phyloP scores from a whole-genome alignment of 345 rosid species.

The Citrus unshiu region DNA sequence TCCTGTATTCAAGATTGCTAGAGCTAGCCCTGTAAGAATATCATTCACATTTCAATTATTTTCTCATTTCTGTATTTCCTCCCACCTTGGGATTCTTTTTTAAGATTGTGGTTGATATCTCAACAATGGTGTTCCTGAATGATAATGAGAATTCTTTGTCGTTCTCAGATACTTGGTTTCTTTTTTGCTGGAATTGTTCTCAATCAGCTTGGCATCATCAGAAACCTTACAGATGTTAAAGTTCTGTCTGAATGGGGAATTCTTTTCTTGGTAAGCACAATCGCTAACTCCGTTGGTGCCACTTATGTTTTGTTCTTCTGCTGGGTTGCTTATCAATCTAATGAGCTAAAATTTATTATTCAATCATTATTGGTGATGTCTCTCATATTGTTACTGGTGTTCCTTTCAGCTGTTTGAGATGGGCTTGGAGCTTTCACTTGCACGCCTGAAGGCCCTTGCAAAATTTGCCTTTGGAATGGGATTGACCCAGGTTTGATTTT shows the following conservation, averaged over 20 bases:
- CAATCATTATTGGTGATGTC: neutral
- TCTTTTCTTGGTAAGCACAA: conserved; percentile 77
- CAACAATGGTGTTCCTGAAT: neutral
- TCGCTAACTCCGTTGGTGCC: neutral
- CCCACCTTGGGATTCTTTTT: neutral
- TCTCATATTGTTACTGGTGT: neutral
- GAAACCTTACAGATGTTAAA: conserved; percentile 92
- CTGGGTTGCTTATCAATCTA: neutral
- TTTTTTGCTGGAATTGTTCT: conserved; percentile 94
- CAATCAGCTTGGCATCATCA: conserved; percentile 83
- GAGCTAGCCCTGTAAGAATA: conserved; percentile 84
- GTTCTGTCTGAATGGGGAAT: conserved; percentile 98
- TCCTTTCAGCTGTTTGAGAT: conserved; percentile 86
- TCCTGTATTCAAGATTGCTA: conserved; percentile 78
- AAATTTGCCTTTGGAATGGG: conserved; percentile 98
- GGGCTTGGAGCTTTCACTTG: conserved; percentile 98
- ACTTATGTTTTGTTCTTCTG: neutral
- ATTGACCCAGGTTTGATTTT: conserved; percentile 73
- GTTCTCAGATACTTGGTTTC: conserved; percentile 91
- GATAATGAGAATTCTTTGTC: conserved; percentile 5
- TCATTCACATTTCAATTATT: neutral
- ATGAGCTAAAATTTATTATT: neutral
- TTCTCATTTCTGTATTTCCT: neutral
- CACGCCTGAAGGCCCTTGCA: conserved; percentile 93
- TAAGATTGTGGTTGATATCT: neutral